Conservation (phyloP, 177 flowering plant species). For the Vitis hybrid region DNA sequence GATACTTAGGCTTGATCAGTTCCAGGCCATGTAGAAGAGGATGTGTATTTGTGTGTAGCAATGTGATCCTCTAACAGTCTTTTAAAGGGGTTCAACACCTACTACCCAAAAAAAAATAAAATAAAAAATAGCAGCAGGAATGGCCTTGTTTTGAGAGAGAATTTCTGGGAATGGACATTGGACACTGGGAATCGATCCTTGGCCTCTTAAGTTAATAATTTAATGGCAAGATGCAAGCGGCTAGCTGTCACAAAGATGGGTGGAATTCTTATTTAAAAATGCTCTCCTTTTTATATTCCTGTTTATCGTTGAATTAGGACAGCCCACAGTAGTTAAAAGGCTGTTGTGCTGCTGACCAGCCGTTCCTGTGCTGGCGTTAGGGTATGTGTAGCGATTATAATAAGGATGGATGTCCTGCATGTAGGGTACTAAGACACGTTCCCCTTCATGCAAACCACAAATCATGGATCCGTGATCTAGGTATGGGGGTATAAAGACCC, state of each 20-base stretch:
- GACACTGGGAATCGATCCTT: too few relatives aligned
- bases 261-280: not conserved
- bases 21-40: too few relatives aligned
- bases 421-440: too few relatives aligned
- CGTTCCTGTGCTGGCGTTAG: slow-evolving; percentile 15
- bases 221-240: not conserved
- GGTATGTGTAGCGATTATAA: not conserved
- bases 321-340: too few relatives aligned
- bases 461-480: too few relatives aligned
- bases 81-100: not conserved
- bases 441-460: too few relatives aligned
- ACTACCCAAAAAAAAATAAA: not conserved
- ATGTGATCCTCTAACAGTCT: not conserved
- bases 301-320: too few relatives aligned
- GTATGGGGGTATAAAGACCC: too few relatives aligned
- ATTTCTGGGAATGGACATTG: slow-evolving; percentile 11
- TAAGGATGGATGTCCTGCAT: too few relatives aligned
- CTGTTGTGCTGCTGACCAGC: slow-evolving; percentile 1
- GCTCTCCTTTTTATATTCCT: not conserved
- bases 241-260: slow-evolving; percentile 5
- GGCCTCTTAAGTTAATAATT: not conserved
- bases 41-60: not conserved
- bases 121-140: not conserved
- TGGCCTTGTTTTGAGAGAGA: slow-evolving; percentile 19
- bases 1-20: too few relatives aligned